phyloP scores from a whole-genome alignment of 768 basidiomycete species.

The Termitomyces sp. region DNA sequence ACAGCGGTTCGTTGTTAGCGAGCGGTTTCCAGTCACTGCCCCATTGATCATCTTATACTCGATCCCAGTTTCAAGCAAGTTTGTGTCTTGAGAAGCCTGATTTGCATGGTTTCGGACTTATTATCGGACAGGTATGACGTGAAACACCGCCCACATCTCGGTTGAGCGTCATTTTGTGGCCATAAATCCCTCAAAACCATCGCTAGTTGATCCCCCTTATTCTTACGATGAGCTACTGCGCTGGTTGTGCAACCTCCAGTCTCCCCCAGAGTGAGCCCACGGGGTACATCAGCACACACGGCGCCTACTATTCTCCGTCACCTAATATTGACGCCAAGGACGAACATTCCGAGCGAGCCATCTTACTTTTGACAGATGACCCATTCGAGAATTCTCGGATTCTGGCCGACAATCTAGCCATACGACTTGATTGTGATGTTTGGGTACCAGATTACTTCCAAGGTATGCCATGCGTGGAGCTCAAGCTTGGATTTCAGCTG shows the following conservation, averaged over 20 bases:
- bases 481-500: constrained; percentile 1
- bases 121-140: constrained; percentile 12
- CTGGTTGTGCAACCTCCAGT: constrained; percentile 39
- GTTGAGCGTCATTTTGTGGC: neutral
- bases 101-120: neutral
- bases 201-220: neutral
- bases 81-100: neutral
- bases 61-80: neutral
- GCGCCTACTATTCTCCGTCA: constrained; percentile 42
- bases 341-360: constrained; percentile 32
- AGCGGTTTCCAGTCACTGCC: neutral
- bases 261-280: constrained; percentile 43
- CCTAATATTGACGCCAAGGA: constrained; percentile 19
- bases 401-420: constrained; percentile 52
- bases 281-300: constrained; percentile 37
- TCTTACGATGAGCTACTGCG: constrained; percentile 20
- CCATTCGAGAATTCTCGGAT: constrained; percentile 56
- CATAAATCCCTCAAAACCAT: constrained; percentile 5
- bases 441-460: constrained; percentile 62
- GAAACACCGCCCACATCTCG: constrained; percentile 9
- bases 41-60: neutral
- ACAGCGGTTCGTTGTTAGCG: neutral
- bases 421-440: constrained; percentile 51
- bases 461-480: constrained; percentile 30
- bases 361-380: constrained; percentile 54